These are phyloP conservation scores for Coemansia sp. DNA, from an alignment of 192 early-diverging fungal species.

Conservation along the genomic window DNA sequence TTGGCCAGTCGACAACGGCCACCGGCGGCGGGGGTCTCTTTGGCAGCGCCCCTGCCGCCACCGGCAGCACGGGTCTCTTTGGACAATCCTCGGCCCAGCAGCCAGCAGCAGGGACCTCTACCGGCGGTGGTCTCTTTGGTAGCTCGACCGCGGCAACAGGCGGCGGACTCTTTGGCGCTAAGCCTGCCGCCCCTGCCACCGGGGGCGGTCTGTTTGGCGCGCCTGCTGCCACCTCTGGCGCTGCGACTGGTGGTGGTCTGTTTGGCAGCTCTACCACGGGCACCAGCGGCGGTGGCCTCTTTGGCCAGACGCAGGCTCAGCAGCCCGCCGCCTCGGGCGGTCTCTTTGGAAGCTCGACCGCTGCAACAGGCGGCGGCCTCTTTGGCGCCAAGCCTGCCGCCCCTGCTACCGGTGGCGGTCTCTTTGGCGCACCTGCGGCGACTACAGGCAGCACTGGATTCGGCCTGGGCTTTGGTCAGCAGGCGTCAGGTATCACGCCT, in stretches of 20 bases:
- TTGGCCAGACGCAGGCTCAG: constrained; percentile 1
- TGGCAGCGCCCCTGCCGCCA: constrained; percentile 18
- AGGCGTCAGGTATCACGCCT: neutral
- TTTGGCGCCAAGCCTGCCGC: constrained; percentile 4
- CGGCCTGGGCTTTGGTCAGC: constrained; percentile 13
- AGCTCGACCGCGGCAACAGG: neutral
- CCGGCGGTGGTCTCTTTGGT: constrained; percentile 23
- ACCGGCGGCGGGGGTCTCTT: constrained; percentile 32
- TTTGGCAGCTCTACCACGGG: constrained; percentile 28
- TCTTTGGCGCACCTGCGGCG: neutral
- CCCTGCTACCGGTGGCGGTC: constrained; percentile 3
- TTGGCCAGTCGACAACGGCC: constrained; percentile 13
- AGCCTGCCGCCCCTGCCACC: constrained; percentile 21
- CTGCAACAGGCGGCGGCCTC: neutral
- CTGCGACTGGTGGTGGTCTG: constrained; percentile 14
- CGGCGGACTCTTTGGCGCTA: constrained; percentile 20
- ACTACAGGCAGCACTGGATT: constrained; percentile 5
- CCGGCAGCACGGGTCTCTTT: constrained; percentile 7
- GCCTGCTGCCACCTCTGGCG: constrained; percentile 4
- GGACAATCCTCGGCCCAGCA: constrained; percentile 1
- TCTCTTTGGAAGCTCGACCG: constrained; percentile 13
- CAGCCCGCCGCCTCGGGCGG: constrained; percentile 6
- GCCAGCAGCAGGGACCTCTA: neutral
- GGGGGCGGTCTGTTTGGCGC: constrained; percentile 29
- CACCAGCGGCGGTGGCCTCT: constrained; percentile 8